Percentiles rank a stretch among this genome's conserved stretches.
Evolutionary conservation across 257 asterid genomes (phyloP).

Genomic region (Solanum virginianum): DNA sequence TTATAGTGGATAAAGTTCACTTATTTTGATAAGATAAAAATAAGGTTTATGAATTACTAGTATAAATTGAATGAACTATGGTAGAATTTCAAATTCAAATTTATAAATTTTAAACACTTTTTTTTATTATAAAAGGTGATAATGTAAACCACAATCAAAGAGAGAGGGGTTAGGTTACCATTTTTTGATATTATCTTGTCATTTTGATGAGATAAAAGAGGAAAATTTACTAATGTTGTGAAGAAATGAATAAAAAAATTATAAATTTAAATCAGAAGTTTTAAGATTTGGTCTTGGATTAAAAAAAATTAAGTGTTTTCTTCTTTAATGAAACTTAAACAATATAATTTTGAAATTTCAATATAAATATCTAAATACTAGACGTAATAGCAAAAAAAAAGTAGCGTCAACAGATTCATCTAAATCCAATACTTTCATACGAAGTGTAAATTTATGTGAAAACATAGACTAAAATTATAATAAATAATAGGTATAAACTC

Average conservation of each 20-base stretch:
- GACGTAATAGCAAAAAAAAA: accelerated
- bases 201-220: not conserved
- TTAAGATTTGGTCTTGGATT: not conserved
- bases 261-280: not conserved
- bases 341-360: not conserved
- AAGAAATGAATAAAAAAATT: not conserved
- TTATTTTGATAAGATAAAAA: not conserved
- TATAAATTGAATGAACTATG: not conserved
- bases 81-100: not conserved
- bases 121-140: not conserved
- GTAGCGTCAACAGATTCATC: not conserved
- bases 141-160: not conserved
- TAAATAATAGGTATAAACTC: not conserved
- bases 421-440: not conserved
- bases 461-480: not conserved
- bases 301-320: not conserved
- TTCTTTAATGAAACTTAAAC: not conserved
- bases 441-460: not conserved
- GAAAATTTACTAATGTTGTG: not conserved
- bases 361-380: not conserved
- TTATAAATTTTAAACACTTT: not conserved
- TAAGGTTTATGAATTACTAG: not conserved
- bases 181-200: not conserved
- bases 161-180: not conserved
- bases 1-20: not conserved